These are phyloP conservation scores for Vigna reflexopilosa DNA, from an alignment of 306 rosid species.

Conservation along the genomic window DNA sequence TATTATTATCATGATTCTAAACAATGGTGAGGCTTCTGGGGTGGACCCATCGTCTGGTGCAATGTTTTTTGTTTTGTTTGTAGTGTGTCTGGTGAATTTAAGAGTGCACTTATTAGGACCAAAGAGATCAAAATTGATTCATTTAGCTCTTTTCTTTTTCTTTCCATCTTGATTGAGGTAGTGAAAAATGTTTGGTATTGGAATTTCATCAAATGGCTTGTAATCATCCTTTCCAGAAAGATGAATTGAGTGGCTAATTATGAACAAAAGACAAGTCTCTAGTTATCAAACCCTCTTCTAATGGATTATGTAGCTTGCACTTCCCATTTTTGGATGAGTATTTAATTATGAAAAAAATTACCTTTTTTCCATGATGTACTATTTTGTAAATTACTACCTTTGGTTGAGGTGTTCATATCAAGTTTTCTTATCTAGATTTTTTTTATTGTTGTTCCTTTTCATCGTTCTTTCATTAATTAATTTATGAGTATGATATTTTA, in stretches of 20 bases:
- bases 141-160: background rate
- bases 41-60: slow-evolving; percentile 11
- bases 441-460: too few species aligned
- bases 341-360: background rate
- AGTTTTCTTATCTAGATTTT: background rate
- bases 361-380: background rate
- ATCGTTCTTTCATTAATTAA: too few species aligned
- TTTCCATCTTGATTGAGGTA: background rate
- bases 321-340: too few species aligned
- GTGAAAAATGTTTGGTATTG: background rate
- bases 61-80: slow-evolving; percentile 27
- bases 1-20: slow-evolving; percentile 11
- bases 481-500: too few species aligned
- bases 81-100: slow-evolving; percentile 7
- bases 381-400: background rate
- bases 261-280: background rate
- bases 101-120: background rate
- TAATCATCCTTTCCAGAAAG: background rate
- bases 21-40: background rate
- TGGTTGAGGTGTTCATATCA: background rate
- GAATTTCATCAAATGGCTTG: background rate
- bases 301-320: background rate
- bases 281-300: background rate
- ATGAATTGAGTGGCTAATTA: background rate
- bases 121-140: background rate